A percentile compares a stretch with the other conserved stretches of the same genome.
phyloP scores from a whole-genome alignment of 331 rosid genomes.

The Spiraea crenata region DNA sequence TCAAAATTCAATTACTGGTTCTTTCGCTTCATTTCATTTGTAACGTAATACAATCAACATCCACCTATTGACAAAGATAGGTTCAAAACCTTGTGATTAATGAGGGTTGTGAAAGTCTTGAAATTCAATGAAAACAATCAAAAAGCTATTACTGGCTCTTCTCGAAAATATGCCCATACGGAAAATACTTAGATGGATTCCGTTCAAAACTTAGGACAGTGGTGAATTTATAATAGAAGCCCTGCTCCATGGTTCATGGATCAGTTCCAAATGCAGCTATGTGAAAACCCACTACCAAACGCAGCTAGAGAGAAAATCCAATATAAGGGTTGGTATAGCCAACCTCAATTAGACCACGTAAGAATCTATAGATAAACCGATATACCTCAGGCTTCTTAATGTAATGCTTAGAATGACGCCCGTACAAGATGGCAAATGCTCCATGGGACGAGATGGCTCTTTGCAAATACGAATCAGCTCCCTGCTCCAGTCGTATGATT shows the following conservation, averaged over 20 bases:
- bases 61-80: neutral
- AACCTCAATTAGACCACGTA: slow-evolving; percentile 12
- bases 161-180: neutral
- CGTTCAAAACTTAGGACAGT: slow-evolving; percentile 8
- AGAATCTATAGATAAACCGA: slow-evolving; percentile 9
- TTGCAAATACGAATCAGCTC: slow-evolving; percentile 63
- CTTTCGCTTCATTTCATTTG: slow-evolving; percentile 13
- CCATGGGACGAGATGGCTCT: slow-evolving; percentile 80
- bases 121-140: neutral
- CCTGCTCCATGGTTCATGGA: slow-evolving; percentile 20
- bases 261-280: slow-evolving; percentile 2
- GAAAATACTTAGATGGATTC: slow-evolving; percentile 7
- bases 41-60: slow-evolving; percentile 1
- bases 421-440: slow-evolving; percentile 81
- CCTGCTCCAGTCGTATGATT: slow-evolving; percentile 84
- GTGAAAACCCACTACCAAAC: neutral
- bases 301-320: neutral
- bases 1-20: neutral
- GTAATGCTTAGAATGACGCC: slow-evolving; percentile 71
- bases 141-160: neutral
- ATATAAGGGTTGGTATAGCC: neutral
- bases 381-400: slow-evolving; percentile 87
- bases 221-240: neutral
- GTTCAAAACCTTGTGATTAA: neutral
- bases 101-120: neutral